Conservation (phyloP, 139 green algal species). For the Haematococcus lacustris region DNA sequence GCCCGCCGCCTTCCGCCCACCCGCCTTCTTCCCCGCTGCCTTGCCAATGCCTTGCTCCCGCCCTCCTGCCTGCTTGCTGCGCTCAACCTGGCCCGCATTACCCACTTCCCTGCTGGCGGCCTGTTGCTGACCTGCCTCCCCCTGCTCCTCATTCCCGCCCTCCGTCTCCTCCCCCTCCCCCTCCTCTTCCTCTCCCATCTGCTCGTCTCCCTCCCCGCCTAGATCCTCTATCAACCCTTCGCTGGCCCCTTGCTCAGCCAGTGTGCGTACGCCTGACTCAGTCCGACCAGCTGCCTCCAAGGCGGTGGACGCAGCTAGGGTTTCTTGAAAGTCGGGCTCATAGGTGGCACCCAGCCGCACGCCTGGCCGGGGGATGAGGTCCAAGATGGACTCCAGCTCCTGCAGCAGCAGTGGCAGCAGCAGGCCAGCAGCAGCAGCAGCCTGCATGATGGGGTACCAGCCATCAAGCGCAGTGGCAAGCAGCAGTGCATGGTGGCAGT, state of each 20-base stretch:
- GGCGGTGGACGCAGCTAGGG: not conserved
- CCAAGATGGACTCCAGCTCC: constrained; percentile 81
- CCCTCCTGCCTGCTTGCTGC: not conserved
- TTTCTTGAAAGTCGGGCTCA: constrained; percentile 22
- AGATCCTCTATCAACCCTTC: too few relatives aligned
- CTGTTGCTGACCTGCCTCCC: constrained; percentile 6
- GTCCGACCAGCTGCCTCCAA: too few relatives aligned
- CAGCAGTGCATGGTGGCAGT: too few relatives aligned
- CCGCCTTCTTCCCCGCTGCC: not conserved
- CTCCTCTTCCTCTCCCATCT: not conserved
- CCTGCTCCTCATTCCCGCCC: constrained; percentile 5
- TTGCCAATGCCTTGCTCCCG: not conserved
- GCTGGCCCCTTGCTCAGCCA: too few relatives aligned
- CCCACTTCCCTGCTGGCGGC: too few relatives aligned
- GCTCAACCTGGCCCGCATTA: constrained; percentile 4
- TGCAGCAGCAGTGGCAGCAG: too few relatives aligned
- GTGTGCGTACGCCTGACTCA: too few relatives aligned
- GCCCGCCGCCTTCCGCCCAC: not conserved
- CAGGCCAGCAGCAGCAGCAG: too few relatives aligned
- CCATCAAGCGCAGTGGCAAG: too few relatives aligned
- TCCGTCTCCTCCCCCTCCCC: not conserved
- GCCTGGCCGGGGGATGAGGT: constrained; percentile 41
- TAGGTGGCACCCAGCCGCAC: constrained; percentile 13
- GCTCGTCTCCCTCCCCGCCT: not conserved
- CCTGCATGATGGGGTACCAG: too few relatives aligned